Conservation (phyloP, 106 monocot genomes). For the Dioscorea dumetorum region DNA sequence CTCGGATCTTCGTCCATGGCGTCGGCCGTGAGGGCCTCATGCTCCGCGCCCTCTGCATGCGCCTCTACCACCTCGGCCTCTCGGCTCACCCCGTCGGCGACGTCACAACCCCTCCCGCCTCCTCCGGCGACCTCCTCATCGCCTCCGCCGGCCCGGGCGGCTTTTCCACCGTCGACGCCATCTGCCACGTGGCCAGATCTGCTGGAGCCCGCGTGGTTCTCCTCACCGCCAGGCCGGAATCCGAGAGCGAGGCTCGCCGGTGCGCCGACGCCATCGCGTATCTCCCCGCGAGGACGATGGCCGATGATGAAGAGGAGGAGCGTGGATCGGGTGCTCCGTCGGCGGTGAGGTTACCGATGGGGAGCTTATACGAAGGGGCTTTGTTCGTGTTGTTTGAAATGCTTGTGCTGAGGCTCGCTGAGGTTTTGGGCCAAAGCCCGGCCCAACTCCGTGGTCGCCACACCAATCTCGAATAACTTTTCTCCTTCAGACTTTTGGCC, state of each 20-base stretch:
- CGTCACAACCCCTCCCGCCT: conserved; percentile 76
- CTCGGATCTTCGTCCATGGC: conserved; percentile 63
- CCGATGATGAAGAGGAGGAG: conserved; percentile 53
- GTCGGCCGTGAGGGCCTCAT: conserved; percentile 93
- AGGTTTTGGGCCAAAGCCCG: conserved; percentile 31
- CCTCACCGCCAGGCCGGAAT: conserved; percentile 57
- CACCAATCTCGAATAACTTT: conserved; percentile 75
- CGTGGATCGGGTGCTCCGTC: neutral
- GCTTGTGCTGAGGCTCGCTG: conserved; percentile 48
- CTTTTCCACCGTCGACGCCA: conserved; percentile 90
- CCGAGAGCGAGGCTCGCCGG: conserved; percentile 35
- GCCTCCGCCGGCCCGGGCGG: conserved; percentile 79
- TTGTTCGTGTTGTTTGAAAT: conserved; percentile 97
- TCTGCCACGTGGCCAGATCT: conserved; percentile 50
- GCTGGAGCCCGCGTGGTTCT: conserved; percentile 58
- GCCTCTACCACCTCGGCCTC: conserved; percentile 92
- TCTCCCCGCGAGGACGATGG: conserved; percentile 84
- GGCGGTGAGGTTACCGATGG: conserved; percentile 61
- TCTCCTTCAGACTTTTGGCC: too few species aligned
- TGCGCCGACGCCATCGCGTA: conserved; percentile 54
- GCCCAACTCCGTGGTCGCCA: conserved; percentile 55
- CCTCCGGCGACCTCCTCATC: conserved; percentile 75
- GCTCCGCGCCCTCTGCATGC: conserved; percentile 87
- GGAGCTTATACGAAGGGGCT: conserved; percentile 89
- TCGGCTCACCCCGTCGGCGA: conserved; percentile 67